Conservation (phyloP, 441 rosid species). For the Biscutella auriculata region DNA sequence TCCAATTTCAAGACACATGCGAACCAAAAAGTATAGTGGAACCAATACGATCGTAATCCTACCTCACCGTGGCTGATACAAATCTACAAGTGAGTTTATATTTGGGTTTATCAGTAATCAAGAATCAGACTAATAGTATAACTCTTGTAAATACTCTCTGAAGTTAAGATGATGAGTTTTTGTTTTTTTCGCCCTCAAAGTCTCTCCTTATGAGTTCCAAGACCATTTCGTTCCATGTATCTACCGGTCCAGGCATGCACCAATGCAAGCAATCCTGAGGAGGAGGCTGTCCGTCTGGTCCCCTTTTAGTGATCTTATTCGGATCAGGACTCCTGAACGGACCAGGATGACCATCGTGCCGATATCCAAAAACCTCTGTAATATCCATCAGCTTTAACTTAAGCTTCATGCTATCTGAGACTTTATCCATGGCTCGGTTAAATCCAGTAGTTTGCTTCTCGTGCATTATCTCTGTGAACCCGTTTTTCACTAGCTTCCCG, state of each 20-base stretch:
- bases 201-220: constrained; percentile 66
- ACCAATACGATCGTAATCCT: background rate
- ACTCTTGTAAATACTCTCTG: background rate
- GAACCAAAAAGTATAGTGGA: background rate
- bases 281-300: constrained; percentile 73
- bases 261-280: constrained; percentile 96
- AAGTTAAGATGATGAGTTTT: constrained; percentile 8
- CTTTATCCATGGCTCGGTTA: constrained; percentile 29
- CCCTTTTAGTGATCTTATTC: constrained; percentile 62
- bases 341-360: constrained; percentile 95
- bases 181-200: constrained; percentile 22
- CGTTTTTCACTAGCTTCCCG: constrained; percentile 64
- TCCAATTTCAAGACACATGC: background rate
- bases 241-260: constrained; percentile 99
- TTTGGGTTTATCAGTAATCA: constrained; percentile 1
- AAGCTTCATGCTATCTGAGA: constrained; percentile 25
- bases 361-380: constrained; percentile 66
- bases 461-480: constrained; percentile 66
- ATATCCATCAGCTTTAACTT: constrained; percentile 69
- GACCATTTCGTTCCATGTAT: constrained; percentile 85
- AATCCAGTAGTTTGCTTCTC: constrained; percentile 67
- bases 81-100: constrained; percentile 9
- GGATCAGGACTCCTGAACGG: constrained; percentile 83
- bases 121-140: background rate
- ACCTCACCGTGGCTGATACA: constrained; percentile 8